A percentile compares a stretch with the other conserved stretches of the same genome.
Evolutionary conservation across 768 basidiomycete species (phyloP).

Genomic region (Hygrocybe coccinea): DNA sequence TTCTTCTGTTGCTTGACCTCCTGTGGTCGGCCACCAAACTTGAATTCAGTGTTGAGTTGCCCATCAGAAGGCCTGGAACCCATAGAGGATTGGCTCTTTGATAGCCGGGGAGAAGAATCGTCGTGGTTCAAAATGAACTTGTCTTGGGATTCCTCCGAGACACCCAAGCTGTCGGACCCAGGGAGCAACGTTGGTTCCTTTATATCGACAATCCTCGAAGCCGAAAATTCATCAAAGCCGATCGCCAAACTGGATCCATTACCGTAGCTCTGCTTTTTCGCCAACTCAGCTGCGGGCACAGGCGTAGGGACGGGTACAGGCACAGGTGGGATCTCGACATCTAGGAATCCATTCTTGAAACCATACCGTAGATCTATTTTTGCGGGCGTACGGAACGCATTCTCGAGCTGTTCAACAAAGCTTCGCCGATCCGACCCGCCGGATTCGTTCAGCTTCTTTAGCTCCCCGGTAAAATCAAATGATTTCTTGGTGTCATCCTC

Average conservation of each 20-base stretch:
- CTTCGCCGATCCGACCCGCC: conserved; percentile 64
- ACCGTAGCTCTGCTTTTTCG: conserved; percentile 1
- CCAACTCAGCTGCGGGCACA: conserved; percentile 9
- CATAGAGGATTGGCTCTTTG: conserved; percentile 28
- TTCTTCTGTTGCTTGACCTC: conserved; percentile 23
- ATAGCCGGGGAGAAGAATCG: conserved; percentile 7
- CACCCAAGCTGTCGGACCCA: conserved; percentile 36
- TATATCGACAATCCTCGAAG: conserved; percentile 25
- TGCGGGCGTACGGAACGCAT: conserved; percentile 72
- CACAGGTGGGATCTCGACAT: conserved; percentile 45
- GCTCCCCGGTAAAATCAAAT: conserved; percentile 81
- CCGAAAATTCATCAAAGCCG: conserved; percentile 11
- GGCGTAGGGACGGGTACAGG: conserved; percentile 42
- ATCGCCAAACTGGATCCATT: conserved; percentile 8
- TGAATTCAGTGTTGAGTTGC: conserved; percentile 66
- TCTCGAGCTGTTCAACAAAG: conserved; percentile 80
- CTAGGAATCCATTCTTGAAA: conserved; percentile 35
- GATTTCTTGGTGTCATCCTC: conserved; percentile 72
- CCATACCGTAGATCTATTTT: conserved; percentile 55
- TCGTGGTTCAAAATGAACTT: conserved; percentile 17
- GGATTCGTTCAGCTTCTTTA: conserved; percentile 63
- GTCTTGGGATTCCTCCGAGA: conserved; percentile 26
- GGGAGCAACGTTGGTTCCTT: conserved; percentile 35
- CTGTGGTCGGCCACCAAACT: conserved; percentile 56
- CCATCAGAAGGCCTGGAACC: conserved; percentile 54